phyloP scores from a whole-genome alignment of 1,139 yeast genomes.

The Tardiomyces depauwii region DNA sequence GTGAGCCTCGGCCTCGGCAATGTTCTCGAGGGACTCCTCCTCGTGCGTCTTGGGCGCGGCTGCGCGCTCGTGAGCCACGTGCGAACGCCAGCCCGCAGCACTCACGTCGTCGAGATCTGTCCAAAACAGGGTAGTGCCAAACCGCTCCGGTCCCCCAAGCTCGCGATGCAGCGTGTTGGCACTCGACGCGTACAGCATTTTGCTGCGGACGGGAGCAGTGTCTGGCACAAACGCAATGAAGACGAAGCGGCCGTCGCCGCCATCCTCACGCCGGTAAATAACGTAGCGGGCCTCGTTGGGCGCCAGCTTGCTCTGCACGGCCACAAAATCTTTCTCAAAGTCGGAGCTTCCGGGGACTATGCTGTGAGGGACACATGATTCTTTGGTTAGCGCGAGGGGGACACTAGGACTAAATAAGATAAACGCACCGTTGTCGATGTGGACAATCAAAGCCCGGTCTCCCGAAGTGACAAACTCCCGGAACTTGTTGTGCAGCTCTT shows the following conservation, averaged over 20 bases:
- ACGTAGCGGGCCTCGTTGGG: slow-evolving; percentile 53
- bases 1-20: slow-evolving; percentile 20
- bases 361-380: slow-evolving; percentile 22
- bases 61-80: slow-evolving; percentile 26
- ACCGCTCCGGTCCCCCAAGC: slow-evolving; percentile 53
- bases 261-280: slow-evolving; percentile 33
- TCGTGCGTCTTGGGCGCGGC: slow-evolving; percentile 47
- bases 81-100: slow-evolving; percentile 35
- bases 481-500: slow-evolving; percentile 14
- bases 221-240: slow-evolving; percentile 87
- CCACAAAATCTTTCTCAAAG: slow-evolving; percentile 29
- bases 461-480: slow-evolving; percentile 13
- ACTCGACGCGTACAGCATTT: slow-evolving; percentile 92
- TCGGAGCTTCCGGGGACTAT: slow-evolving; percentile 19
- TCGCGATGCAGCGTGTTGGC: slow-evolving; percentile 64
- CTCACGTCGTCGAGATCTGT: slow-evolving; percentile 55
- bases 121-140: slow-evolving; percentile 44
- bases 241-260: slow-evolving; percentile 26
- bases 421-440: slow-evolving; percentile 11
- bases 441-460: slow-evolving; percentile 19
- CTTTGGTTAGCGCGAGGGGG: slow-evolving; percentile 19
- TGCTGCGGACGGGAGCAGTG: slow-evolving; percentile 64
- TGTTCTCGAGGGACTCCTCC: slow-evolving; percentile 40
- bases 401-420: background rate
- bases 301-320: slow-evolving; percentile 27